Percentiles rank a stretch among this genome's conserved stretches.
Evolutionary conservation across 345 rosid genomes (phyloP).

Genomic region (Euphorbia lathyris): DNA sequence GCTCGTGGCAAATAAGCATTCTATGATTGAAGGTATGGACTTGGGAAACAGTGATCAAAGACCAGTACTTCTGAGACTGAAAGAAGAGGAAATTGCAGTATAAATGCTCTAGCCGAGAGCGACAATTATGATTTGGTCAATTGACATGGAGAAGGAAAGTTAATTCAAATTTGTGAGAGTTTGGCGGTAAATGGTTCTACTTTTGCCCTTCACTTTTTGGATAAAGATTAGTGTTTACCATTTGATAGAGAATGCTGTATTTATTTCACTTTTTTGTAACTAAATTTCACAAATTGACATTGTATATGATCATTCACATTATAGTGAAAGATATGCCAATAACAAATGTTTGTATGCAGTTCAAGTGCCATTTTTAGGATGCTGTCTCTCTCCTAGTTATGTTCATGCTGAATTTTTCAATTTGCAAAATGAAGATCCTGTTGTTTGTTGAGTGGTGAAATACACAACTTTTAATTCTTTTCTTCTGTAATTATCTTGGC

Average conservation of each 20-base stretch:
- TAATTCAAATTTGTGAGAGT: not conserved
- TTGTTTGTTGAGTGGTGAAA: not conserved
- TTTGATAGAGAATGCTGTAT: slow-evolving; percentile 9
- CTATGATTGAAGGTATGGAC: slow-evolving; percentile 37
- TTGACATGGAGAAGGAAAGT: slow-evolving; percentile 8
- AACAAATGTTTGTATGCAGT: not conserved
- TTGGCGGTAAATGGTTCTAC: not conserved
- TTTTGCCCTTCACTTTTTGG: not conserved
- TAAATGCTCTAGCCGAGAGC: slow-evolving; percentile 21
- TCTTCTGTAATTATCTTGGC: not conserved
- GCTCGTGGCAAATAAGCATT: slow-evolving; percentile 30
- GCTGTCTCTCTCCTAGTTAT: not conserved
- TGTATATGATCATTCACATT: slow-evolving; percentile 22
- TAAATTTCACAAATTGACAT: slow-evolving; percentile 6
- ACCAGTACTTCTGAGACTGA: slow-evolving; percentile 62
- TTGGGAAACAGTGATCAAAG: slow-evolving; percentile 48
- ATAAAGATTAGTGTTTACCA: not conserved
- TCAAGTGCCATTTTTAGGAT: not conserved
- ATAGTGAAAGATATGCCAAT: slow-evolving; percentile 5
- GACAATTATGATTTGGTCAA: slow-evolving; percentile 3
- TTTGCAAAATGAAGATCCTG: not conserved
- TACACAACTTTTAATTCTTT: not conserved
- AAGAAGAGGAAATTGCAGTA: slow-evolving; percentile 62
- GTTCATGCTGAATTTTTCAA: not conserved
- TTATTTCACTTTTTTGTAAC: slow-evolving; percentile 18